Evolutionary conservation across 2,329 filamentous ascomycete genomes (phyloP), one percentile per base, ranked within the genome.

Genomic region (Hypoxylon sp.): DNA sequence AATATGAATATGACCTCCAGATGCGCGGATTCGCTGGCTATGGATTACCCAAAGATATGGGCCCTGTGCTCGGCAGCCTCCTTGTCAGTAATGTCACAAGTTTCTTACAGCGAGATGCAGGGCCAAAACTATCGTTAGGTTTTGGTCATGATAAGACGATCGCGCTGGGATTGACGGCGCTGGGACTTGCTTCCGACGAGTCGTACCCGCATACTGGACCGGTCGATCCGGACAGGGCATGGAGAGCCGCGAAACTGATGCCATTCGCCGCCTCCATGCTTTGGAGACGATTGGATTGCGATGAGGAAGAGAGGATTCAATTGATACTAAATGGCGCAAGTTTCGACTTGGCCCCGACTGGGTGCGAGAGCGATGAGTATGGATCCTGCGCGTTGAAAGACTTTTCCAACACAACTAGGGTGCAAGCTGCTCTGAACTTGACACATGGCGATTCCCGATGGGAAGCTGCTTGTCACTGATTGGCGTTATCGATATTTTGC

Each of bases 91-190:
- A 75, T 24, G 35, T 71, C 42, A 75, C 72, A 1, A 57, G 26
- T 1, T 75, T 74, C 57, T 29, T 74, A 6, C 58, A 60, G 46
- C 35, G 39, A n/a, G 51, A 59, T 6, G 44, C 31, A 14, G 69
- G 55, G 2, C 55, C 63, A 5, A 72, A 67, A 11, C 52, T 74
- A 14, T 73, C 73, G 26, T 58, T 75, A 8, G 67, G 67, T 19
- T 75, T 75, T 46, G 72, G 72, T 4, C 73, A 75, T 48, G 72
- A 75, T 29, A 75, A 72, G 42, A 74, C 73, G 2, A 73, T 75
- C 13, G 69, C 71, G 8, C 35, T 75, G 0, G 72, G 71, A 0
- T 50, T 75, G 11, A 69, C 73, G 6, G 70, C 72, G 3, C 63
- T 74, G 1, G 69, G 73, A 9, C 65, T 74, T 14, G 73, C 72